Percentiles rank a stretch among this genome's conserved stretches.
phyloP scores from a whole-genome alignment of 1,139 yeast genomes.

The Pneumocystis canis region DNA sequence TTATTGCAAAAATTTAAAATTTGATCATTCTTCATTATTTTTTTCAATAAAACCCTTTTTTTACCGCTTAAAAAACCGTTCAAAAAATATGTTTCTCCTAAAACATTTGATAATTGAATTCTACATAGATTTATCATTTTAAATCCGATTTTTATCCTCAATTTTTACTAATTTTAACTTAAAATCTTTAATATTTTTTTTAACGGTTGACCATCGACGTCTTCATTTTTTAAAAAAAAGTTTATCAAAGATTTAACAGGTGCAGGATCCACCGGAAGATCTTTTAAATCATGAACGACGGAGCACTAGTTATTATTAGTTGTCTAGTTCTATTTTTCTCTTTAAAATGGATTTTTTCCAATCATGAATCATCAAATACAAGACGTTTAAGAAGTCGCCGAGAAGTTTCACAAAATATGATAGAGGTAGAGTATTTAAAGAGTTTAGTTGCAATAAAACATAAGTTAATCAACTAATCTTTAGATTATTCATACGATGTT shows the following conservation, averaged over 20 bases:
- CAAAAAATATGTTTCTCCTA: background rate
- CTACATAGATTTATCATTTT: background rate
- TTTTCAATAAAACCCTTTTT: background rate
- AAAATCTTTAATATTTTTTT: background rate
- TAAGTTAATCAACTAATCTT: background rate
- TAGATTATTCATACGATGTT: slow-evolving; percentile 10
- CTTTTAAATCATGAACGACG: background rate
- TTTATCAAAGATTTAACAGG: background rate
- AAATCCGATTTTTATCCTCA: background rate
- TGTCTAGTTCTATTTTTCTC: background rate
- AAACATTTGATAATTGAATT: background rate
- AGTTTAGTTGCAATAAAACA: background rate
- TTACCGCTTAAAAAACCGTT: background rate
- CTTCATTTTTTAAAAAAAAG: background rate
- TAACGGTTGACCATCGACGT: background rate
- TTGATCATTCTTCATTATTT: background rate
- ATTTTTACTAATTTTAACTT: background rate
- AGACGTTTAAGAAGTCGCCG: background rate
- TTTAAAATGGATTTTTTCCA: background rate
- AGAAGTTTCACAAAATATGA: background rate
- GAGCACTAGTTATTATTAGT: background rate
- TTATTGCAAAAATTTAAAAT: background rate
- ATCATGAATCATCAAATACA: background rate
- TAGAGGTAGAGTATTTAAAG: background rate
- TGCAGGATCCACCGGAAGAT: too few species aligned